Evolutionary conservation across 441 rosid species (phyloP), one percentile per base, ranked within the genome.

Genomic region (Biscutella auriculata): DNA sequence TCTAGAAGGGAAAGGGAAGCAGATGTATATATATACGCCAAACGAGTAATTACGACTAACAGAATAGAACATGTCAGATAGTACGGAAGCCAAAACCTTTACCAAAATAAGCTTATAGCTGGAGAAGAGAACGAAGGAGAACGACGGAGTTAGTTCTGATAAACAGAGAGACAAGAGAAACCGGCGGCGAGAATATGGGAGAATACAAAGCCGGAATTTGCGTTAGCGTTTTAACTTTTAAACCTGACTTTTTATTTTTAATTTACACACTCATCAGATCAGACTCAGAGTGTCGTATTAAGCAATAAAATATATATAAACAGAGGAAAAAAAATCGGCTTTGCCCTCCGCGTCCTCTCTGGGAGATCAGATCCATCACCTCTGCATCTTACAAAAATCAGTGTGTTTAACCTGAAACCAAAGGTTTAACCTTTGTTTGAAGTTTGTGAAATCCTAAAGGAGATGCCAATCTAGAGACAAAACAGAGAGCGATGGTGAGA

Each of bases 401-500:
- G 9, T 28, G 46, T 23, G 8, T 33, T 54, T 42, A 10, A 7
- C 30, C 47, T 46, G 56, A 37, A 15, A 1, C 39, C 3, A 47
- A 67, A 60, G 66, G 60, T 61, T 34, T 3, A 30, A 41, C 33
- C 56, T 68, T 68, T 53, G 8, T 7, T 15, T 46, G 30, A 46
- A 60, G 32, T 46, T 46, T 14, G 39, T 6, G 67, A 54, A 67
- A 40, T 52, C 63, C 57, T 39, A 9, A 15, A 49, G 28, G 16
- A 50, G 40, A 66, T 66, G 65, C 19, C 21, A 42, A 13, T 34
- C 50, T 66, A 68, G 63, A 48, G 45, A 28, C 3, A 42, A 59
- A 21, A 15, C 25, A 44, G 53, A 46, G 54, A 52, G 51, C 35
- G 53, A 82, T 85, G 96, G 83, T 27, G 67, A 76, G 94, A 63